These are phyloP conservation scores for Sporothrix luriei DNA, from an alignment of 2,329 filamentous ascomycete genomes.

Conservation along the genomic window DNA sequence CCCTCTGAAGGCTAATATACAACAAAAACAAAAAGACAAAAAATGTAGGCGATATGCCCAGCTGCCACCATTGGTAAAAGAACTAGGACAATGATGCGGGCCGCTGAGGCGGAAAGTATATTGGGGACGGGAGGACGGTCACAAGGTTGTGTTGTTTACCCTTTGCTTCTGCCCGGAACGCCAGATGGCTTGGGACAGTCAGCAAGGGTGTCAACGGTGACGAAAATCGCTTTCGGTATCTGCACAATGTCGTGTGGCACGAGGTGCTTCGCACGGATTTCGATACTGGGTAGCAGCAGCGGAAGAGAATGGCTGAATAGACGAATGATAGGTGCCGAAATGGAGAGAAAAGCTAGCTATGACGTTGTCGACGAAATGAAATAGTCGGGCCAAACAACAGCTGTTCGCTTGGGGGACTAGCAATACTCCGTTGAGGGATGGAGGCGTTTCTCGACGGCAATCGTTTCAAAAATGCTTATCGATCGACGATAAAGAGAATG, in stretches of 20 bases:
- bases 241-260: slow-evolving; percentile 24
- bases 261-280: background rate
- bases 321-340: background rate
- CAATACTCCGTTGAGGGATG: background rate
- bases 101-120: slow-evolving; percentile 14
- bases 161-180: slow-evolving; percentile 23
- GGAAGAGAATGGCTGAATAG: background rate
- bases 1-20: background rate
- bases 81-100: background rate
- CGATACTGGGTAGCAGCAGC: background rate
- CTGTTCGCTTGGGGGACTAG: background rate
- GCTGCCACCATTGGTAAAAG: slow-evolving; percentile 13
- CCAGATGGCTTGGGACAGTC: slow-evolving; percentile 17
- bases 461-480: slow-evolving; percentile 25
- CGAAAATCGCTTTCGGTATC: background rate
- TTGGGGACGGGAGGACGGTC: background rate
- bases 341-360: slow-evolving; percentile 9
- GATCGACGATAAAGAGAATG: slow-evolving; percentile 21
- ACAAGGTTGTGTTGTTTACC: slow-evolving; percentile 29
- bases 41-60: background rate
- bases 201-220: slow-evolving; percentile 13
- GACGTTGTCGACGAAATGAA: slow-evolving; percentile 8
- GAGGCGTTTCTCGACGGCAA: slow-evolving; percentile 17
- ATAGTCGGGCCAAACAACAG: background rate
- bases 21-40: background rate